Evolutionary conservation across 139 green algal genomes (phyloP).

Genomic region (Tetraselmis chui): DNA sequence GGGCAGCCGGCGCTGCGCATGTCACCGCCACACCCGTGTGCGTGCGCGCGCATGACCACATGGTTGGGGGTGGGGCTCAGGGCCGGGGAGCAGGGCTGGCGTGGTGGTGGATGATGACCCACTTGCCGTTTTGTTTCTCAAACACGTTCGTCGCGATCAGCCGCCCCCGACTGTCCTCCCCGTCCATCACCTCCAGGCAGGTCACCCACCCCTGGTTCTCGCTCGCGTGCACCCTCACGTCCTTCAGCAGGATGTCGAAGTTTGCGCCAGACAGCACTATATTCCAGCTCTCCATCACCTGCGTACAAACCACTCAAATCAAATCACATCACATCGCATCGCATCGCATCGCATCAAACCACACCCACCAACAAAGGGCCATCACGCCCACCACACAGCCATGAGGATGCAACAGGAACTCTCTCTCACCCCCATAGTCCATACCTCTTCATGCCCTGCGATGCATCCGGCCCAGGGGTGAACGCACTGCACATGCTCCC

Average conservation of each 20-base stretch:
- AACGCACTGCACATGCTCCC: conserved; percentile 19
- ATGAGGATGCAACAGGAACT: too few relatives aligned
- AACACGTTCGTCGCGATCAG: conserved; percentile 20
- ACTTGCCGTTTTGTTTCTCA: conserved; percentile 2
- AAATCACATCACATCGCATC: too few relatives aligned
- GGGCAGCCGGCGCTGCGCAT: too few relatives aligned
- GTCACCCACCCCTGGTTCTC: conserved; percentile 6
- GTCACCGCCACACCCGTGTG: too few relatives aligned
- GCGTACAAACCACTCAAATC: too few relatives aligned
- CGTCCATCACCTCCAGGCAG: conserved; percentile 18
- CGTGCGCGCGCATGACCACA: too few relatives aligned
- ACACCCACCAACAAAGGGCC: too few relatives aligned
- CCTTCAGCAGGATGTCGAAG: conserved; percentile 15
- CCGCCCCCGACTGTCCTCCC: conserved; percentile 6
- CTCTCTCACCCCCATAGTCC: too few relatives aligned
- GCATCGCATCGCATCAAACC: too few relatives aligned
- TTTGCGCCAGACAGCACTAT: neutral
- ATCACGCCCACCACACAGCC: too few relatives aligned
- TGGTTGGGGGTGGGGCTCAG: too few relatives aligned
- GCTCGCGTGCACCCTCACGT: conserved; percentile 11
- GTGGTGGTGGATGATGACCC: conserved; percentile 23
- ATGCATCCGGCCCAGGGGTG: conserved; percentile 8
- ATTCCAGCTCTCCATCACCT: conserved; percentile 20
- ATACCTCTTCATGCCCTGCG: conserved; percentile 2
- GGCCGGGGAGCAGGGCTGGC: conserved; percentile 5